These are phyloP conservation scores for Triticum timopheevii DNA, from an alignment of 176 grass and related monocot genomes.

Conservation along the genomic window DNA sequence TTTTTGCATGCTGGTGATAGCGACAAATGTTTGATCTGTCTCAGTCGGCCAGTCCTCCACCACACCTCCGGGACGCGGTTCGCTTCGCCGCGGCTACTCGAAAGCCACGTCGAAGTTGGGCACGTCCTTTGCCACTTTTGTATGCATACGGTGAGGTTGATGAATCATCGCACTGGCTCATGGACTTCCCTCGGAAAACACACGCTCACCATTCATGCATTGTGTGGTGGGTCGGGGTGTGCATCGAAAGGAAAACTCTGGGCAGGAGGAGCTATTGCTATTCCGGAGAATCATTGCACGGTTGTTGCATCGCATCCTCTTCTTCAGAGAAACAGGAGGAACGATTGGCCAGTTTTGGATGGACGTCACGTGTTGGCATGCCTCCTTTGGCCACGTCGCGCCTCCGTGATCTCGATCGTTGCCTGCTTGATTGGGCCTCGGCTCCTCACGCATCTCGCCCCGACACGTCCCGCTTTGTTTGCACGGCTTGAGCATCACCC, in stretches of 20 bases:
- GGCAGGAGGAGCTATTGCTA: background rate
- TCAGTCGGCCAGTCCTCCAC: background rate
- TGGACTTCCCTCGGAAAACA: no score
- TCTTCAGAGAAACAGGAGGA: background rate
- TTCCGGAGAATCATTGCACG: background rate
- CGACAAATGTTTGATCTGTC: background rate
- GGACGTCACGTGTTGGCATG: background rate
- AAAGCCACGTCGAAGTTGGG: background rate
- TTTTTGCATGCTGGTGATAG: background rate
- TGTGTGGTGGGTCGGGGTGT: background rate
- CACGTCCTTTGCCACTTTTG: background rate
- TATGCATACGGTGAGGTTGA: background rate
- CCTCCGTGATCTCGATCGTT: background rate
- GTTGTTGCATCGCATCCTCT: background rate
- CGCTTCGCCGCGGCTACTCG: background rate
- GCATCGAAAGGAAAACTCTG: background rate
- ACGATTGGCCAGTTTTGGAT: background rate
- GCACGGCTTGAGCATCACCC: background rate
- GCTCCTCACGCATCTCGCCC: background rate
- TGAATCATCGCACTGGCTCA: background rate
- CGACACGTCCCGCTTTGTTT: background rate
- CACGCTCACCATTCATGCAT: no score
- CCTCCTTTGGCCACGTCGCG: background rate
- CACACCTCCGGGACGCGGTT: background rate
- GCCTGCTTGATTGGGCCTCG: background rate